These are phyloP conservation scores for Aegilops sharonensis DNA, from an alignment of 176 grass and related monocot genomes.

Conservation along the genomic window DNA sequence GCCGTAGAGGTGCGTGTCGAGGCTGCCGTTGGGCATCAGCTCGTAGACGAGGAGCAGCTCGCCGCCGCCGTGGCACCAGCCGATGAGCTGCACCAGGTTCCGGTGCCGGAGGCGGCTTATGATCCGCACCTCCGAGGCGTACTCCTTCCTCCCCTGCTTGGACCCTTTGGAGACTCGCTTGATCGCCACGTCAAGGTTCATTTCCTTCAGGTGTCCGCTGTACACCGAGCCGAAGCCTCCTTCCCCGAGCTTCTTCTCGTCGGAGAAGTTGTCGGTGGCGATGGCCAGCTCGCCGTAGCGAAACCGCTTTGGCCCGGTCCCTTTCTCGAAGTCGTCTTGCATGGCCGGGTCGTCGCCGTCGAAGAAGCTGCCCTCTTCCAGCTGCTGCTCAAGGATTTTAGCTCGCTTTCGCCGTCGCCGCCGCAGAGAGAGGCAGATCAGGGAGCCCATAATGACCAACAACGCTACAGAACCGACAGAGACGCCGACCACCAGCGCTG, in stretches of 20 bases:
- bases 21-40: slow-evolving; percentile 60
- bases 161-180: slow-evolving; percentile 18
- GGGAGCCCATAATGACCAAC: neutral
- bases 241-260: slow-evolving; percentile 20
- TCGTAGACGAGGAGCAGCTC: slow-evolving; percentile 50
- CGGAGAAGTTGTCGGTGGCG: slow-evolving; percentile 31
- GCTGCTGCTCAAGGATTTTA: neutral
- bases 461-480: neutral
- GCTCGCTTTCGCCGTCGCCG: neutral
- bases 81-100: slow-evolving; percentile 60
- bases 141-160: slow-evolving; percentile 65
- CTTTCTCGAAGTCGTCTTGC: slow-evolving; percentile 34
- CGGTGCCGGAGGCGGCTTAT: slow-evolving; percentile 60
- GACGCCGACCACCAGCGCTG: neutral
- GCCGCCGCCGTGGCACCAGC: slow-evolving; percentile 61
- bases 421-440: neutral
- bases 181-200: neutral
- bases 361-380: neutral
- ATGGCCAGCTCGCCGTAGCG: slow-evolving; percentile 17
- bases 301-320: slow-evolving; percentile 26
- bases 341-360: neutral
- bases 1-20: slow-evolving; percentile 29
- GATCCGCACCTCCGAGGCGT: slow-evolving; percentile 46
- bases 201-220: neutral
- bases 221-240: slow-evolving; percentile 25